Conservation (phyloP, 139 green algal species). For the Auxenochlorella protothecoides region DNA sequence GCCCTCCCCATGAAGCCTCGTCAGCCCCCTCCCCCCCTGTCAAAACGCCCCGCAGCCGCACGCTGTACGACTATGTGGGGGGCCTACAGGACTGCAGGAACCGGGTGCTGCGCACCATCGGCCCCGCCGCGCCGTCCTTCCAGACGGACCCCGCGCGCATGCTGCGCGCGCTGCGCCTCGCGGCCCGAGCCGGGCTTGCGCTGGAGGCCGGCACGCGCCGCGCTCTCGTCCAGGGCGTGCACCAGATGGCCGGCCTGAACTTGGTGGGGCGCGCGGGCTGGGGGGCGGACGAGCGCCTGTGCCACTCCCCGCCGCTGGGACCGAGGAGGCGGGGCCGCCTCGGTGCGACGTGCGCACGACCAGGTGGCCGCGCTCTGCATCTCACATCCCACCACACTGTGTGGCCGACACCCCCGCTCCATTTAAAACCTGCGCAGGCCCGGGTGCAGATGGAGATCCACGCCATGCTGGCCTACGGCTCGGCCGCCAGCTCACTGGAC, state of each 20-base stretch:
- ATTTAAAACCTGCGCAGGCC: neutral
- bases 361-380: neutral
- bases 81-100: slow-evolving; percentile 36
- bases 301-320: neutral
- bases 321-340: neutral
- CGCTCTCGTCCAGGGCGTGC: slow-evolving; percentile 39
- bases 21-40: neutral
- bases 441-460: slow-evolving; percentile 29
- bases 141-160: slow-evolving; percentile 41
- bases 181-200: slow-evolving; percentile 22
- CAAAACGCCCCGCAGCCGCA: slow-evolving; percentile 1
- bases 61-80: slow-evolving; percentile 53
- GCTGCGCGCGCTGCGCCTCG: slow-evolving; percentile 46
- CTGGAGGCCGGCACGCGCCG: slow-evolving; percentile 19
- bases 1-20: too few relatives aligned
- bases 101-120: slow-evolving; percentile 30
- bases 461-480: slow-evolving; percentile 27
- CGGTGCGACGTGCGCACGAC: neutral
- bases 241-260: slow-evolving; percentile 6
- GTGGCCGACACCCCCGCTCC: too few relatives aligned
- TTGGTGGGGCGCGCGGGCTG: slow-evolving; percentile 10
- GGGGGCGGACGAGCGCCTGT: slow-evolving; percentile 18
- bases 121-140: slow-evolving; percentile 26
- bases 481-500: slow-evolving; percentile 6
- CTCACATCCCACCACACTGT: too few relatives aligned